Conservation (phyloP, 116 monocot species). For the Cymodocea nodosa region DNA sequence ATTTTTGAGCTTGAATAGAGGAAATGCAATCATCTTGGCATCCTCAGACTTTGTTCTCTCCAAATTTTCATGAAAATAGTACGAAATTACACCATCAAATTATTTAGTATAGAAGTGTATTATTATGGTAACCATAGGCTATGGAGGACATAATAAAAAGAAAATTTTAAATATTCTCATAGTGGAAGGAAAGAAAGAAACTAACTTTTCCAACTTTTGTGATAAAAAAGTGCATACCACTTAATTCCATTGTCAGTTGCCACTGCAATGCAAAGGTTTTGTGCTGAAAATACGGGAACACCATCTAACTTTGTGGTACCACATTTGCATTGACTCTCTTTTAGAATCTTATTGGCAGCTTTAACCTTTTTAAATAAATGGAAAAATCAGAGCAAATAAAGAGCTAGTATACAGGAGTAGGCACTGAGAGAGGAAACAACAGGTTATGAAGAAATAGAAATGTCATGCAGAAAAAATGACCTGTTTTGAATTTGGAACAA, state of each 20-base stretch:
- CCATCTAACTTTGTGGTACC: constrained; percentile 59
- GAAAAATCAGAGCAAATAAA: neutral
- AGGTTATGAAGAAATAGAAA: neutral
- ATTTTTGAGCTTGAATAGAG: no score
- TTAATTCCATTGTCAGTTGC: constrained; percentile 89
- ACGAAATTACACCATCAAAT: no score
- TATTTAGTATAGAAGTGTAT: no score
- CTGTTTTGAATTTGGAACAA: constrained; percentile 89
- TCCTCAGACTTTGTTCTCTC: no score
- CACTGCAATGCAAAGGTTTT: constrained; percentile 89
- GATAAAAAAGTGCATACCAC: constrained; percentile 39
- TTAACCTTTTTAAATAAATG: constrained; percentile 45
- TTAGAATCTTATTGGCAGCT: constrained; percentile 78
- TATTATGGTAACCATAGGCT: no score
- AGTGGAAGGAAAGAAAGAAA: neutral
- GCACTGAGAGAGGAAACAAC: neutral
- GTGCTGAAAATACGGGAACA: constrained; percentile 90
- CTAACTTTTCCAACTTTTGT: no score
- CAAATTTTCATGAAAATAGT: no score
- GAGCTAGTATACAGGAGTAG: neutral
- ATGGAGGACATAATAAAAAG: neutral
- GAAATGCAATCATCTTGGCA: no score
- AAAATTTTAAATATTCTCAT: neutral
- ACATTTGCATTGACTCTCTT: constrained; percentile 25
- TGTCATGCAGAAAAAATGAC: constrained; percentile 15